phyloP scores from a whole-genome alignment of 1,139 yeast species.

The Pichia terricola region DNA sequence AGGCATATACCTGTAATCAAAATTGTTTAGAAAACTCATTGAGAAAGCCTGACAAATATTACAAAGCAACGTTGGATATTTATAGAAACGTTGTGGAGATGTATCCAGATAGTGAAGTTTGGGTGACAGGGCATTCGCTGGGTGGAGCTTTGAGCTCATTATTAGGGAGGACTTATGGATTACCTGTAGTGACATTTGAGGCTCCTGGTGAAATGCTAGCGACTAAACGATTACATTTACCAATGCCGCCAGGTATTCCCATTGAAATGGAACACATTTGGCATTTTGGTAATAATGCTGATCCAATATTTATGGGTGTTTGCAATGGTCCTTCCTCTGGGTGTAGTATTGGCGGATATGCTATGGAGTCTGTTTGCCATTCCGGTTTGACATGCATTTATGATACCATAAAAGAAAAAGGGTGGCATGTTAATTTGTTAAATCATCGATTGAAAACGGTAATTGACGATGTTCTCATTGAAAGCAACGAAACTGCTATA shows the following conservation, averaged over 20 bases:
- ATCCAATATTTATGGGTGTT: conserved; percentile 93
- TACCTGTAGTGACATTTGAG: conserved; percentile 84
- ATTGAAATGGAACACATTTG: conserved; percentile 71
- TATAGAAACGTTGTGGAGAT: conserved; percentile 59
- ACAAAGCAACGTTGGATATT: conserved; percentile 69
- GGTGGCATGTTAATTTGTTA: conserved; percentile 83
- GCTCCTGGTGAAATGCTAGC: conserved; percentile 92
- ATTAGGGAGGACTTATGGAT: conserved; percentile 80
- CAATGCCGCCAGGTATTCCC: conserved; percentile 89
- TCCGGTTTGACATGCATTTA: conserved; percentile 83
- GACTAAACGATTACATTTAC: conserved; percentile 73
- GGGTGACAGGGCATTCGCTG: conserved; percentile 93
- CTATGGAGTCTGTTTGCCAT: conserved; percentile 95
- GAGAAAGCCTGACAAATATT: conserved; percentile 67
- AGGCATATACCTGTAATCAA: conserved; percentile 82
- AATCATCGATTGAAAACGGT: conserved; percentile 91
- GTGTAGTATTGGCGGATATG: conserved; percentile 90
- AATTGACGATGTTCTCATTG: conserved; percentile 67
- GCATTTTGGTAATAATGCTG: conserved; percentile 97
- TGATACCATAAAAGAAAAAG: conserved; percentile 80
- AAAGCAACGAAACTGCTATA: conserved; percentile 67
- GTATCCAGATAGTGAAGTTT: conserved; percentile 67
- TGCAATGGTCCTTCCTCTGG: conserved; percentile 91
- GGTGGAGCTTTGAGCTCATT: conserved; percentile 85
- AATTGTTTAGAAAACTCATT: conserved; percentile 75